These are phyloP conservation scores for Ogataea kodamae DNA, from an alignment of 805 yeast species.

Conservation along the genomic window DNA sequence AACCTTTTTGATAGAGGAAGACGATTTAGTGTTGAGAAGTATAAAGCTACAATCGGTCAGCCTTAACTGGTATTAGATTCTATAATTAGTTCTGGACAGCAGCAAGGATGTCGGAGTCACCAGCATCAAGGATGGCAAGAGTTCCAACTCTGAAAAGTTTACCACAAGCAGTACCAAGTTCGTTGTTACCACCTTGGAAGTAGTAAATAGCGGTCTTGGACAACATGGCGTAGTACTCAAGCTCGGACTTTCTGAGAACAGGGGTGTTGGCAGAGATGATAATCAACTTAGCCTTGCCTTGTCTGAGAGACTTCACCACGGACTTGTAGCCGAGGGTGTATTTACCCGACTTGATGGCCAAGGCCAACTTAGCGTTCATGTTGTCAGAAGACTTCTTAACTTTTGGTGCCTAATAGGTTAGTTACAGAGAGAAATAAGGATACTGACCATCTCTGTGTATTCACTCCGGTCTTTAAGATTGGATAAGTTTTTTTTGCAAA, in stretches of 20 bases:
- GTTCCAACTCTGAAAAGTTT: slow-evolving; percentile 99
- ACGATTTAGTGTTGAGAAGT: too few relatives aligned
- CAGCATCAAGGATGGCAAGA: slow-evolving; percentile 92
- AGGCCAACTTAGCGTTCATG: slow-evolving; percentile 97
- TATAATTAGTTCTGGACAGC: slow-evolving; percentile 39
- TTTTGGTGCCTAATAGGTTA: slow-evolving; percentile 80
- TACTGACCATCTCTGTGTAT: slow-evolving; percentile 98
- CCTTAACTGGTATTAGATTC: slow-evolving; percentile 9
- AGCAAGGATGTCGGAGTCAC: slow-evolving; percentile 98
- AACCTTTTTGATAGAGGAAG: too few relatives aligned
- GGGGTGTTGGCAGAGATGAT: slow-evolving; percentile 99
- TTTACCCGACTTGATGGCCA: slow-evolving; percentile 98
- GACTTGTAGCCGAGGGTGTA: slow-evolving; percentile 99
- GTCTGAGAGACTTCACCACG: slow-evolving; percentile 96
- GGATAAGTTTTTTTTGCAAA: slow-evolving; percentile 4
- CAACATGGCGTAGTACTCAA: slow-evolving; percentile 99
- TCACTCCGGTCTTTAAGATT: slow-evolving; percentile 85
- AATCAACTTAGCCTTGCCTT: slow-evolving; percentile 97
- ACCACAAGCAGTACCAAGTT: slow-evolving; percentile 99
- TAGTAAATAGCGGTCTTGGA: slow-evolving; percentile 96
- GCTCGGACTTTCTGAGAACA: slow-evolving; percentile 98
- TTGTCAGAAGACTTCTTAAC: slow-evolving; percentile 83
- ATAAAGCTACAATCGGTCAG: too few relatives aligned
- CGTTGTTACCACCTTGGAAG: slow-evolving; percentile 99
- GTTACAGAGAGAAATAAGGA: slow-evolving; percentile 50